A percentile compares a stretch with the other conserved stretches of the same genome.
These are phyloP conservation scores for Irineochytrium annulatum DNA, from an alignment of 192 early-diverging fungal species.

Conservation along the genomic window DNA sequence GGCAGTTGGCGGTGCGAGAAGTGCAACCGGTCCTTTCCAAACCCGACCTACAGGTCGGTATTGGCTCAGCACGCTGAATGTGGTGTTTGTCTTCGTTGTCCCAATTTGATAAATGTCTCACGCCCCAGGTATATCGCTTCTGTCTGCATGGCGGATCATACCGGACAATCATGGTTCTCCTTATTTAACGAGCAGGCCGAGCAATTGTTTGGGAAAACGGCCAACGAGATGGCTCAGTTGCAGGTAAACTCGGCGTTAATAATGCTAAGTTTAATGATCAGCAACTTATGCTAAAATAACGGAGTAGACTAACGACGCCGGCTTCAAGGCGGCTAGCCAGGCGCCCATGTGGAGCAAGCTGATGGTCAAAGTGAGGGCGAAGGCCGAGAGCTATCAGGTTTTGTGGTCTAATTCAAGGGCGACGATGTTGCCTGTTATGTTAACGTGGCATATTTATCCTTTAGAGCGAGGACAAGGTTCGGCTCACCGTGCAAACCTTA, in stretches of 20 bases:
- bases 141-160: constrained; percentile 67
- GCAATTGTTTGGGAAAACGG: constrained; percentile 62
- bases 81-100: background rate
- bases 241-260: constrained; percentile 35
- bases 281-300: constrained; percentile 7
- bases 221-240: constrained; percentile 64
- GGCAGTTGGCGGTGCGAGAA: constrained; percentile 94
- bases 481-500: constrained; percentile 43
- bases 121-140: constrained; percentile 61
- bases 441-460: background rate
- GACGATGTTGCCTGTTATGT: background rate
- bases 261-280: background rate
- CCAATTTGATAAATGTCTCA: background rate
- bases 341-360: constrained; percentile 66
- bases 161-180: constrained; percentile 74
- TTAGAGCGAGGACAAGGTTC: constrained; percentile 31
- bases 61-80: background rate
- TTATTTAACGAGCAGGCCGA: constrained; percentile 82
- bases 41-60: constrained; percentile 71
- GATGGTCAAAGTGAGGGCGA: constrained; percentile 72
- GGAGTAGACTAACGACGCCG: constrained; percentile 39
- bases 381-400: constrained; percentile 77
- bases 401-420: background rate
- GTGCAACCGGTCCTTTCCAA: constrained; percentile 65
- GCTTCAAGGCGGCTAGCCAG: constrained; percentile 47